These are phyloP conservation scores for Chytridiales sp. DNA, from an alignment of 371 early-diverging fungal genomes.

Conservation along the genomic window DNA sequence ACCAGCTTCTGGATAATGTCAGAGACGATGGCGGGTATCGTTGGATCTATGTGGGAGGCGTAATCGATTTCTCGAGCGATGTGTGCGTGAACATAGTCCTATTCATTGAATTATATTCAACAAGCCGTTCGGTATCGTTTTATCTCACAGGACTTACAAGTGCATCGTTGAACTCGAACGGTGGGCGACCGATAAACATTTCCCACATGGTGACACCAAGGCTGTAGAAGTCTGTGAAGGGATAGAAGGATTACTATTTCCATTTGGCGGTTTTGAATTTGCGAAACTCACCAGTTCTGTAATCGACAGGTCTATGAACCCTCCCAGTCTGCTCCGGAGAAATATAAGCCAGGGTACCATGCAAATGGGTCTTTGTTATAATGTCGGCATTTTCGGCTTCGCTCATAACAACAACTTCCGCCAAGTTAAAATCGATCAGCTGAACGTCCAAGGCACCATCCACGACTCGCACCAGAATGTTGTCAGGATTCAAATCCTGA, in stretches of 20 bases:
- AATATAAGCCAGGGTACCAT: conserved; percentile 44
- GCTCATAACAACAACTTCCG: conserved; percentile 23
- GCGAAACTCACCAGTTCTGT: conserved; percentile 35
- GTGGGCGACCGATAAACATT: conserved; percentile 35
- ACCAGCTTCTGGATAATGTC: conserved; percentile 40
- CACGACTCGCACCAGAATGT: conserved; percentile 28
- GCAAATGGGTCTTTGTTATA: conserved; percentile 7
- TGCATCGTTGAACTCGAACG: conserved; percentile 39
- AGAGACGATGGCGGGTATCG: conserved; percentile 34
- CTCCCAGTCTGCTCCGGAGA: conserved; percentile 53
- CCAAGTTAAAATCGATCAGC: conserved; percentile 45
- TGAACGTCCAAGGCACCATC: conserved; percentile 22
- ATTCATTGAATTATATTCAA: not conserved
- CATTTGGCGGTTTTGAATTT: not conserved
- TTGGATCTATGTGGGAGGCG: conserved; percentile 21
- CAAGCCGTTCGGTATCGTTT: not conserved
- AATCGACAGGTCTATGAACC: conserved; percentile 36
- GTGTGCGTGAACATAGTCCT: conserved; percentile 50
- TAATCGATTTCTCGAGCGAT: conserved; percentile 42
- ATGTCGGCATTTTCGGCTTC: not conserved
- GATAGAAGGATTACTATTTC: conserved; percentile 9
- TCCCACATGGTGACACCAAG: conserved; percentile 53
- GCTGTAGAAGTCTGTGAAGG: conserved; percentile 43
- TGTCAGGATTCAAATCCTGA: conserved; percentile 49
- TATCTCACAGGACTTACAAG: conserved; percentile 31